These are phyloP conservation scores for Ascochyta viciae-villosae DNA, from an alignment of 2,329 filamentous ascomycete genomes.

Conservation along the genomic window DNA sequence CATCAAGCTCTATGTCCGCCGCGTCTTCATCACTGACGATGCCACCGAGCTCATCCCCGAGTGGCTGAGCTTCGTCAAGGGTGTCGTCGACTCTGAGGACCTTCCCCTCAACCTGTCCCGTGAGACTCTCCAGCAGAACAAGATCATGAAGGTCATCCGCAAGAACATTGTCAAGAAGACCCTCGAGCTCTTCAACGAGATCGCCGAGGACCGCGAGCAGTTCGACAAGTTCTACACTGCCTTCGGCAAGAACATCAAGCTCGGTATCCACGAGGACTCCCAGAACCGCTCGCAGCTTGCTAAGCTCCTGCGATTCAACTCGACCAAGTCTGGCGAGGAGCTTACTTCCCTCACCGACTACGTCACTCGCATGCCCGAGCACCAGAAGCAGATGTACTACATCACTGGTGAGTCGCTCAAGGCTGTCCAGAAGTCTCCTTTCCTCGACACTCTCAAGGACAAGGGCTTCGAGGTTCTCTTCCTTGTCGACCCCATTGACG, in stretches of 20 bases:
- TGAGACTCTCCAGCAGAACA: constrained; percentile 99
- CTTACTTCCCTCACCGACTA: constrained; percentile 95
- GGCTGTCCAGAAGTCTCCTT: constrained; percentile 96
- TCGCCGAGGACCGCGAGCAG: constrained; percentile 99
- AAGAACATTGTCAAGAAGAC: constrained; percentile 99
- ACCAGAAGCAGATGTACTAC: constrained; percentile 99
- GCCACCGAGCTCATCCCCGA: constrained; percentile 98
- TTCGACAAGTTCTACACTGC: constrained; percentile 99
- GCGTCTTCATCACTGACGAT: constrained; percentile 99
- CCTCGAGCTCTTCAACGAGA: constrained; percentile 98
- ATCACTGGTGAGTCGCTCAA: constrained; percentile 99
- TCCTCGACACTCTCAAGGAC: constrained; percentile 97
- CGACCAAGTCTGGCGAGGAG: constrained; percentile 98
- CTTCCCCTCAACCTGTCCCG: constrained; percentile 98
- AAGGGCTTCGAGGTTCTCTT: constrained; percentile 99
- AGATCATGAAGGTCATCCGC: constrained; percentile 99
- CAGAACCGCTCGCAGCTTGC: constrained; percentile 93
- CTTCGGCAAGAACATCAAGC: constrained; percentile 99
- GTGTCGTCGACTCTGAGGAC: constrained; percentile 99
- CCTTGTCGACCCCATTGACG: constrained; percentile 98
- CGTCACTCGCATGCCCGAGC: constrained; percentile 98
- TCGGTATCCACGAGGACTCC: constrained; percentile 99
- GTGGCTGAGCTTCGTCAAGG: constrained; percentile 99
- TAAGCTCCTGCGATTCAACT: constrained; percentile 99
- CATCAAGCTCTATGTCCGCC: constrained; percentile 99